phyloP scores from a whole-genome alignment of 2,329 filamentous ascomycete genomes.

The Lecanicillium sp. region DNA sequence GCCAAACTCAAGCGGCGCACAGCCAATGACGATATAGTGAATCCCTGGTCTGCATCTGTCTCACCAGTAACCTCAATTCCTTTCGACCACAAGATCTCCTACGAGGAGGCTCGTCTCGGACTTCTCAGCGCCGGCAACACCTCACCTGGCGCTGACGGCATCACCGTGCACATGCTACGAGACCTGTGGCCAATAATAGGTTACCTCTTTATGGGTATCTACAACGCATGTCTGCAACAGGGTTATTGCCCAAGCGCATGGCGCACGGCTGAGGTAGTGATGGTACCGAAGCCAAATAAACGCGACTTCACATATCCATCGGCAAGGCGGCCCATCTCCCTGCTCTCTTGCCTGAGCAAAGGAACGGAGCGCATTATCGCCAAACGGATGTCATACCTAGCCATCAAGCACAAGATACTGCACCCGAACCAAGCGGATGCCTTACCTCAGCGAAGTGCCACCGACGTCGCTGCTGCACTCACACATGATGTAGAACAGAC shows the following conservation, averaged over 20 bases:
- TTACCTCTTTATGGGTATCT: background rate
- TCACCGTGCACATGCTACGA: constrained; percentile 18
- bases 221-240: constrained; percentile 1
- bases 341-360: constrained; percentile 7
- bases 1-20: constrained; percentile 15
- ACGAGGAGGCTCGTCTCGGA: constrained; percentile 16
- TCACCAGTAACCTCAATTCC: constrained; percentile 11
- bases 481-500: background rate
- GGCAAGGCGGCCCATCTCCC: background rate
- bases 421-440: constrained; percentile 1
- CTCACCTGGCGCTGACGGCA: constrained; percentile 18
- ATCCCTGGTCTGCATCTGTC: constrained; percentile 14
- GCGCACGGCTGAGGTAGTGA: constrained; percentile 6
- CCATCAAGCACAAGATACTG: background rate
- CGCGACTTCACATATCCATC: background rate
- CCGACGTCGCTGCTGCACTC: background rate
- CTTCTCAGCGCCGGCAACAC: constrained; percentile 18
- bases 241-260: background rate
- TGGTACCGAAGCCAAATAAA: constrained; percentile 6
- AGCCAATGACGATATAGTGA: constrained; percentile 15
- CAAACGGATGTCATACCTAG: background rate
- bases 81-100: constrained; percentile 14
- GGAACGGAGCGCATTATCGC: constrained; percentile 4
- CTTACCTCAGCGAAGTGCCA: constrained; percentile 1
- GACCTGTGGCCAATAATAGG: background rate